These are phyloP conservation scores for Eimeria maxima DNA, from an alignment of 169 alveolate genomes.

Conservation along the genomic window DNA sequence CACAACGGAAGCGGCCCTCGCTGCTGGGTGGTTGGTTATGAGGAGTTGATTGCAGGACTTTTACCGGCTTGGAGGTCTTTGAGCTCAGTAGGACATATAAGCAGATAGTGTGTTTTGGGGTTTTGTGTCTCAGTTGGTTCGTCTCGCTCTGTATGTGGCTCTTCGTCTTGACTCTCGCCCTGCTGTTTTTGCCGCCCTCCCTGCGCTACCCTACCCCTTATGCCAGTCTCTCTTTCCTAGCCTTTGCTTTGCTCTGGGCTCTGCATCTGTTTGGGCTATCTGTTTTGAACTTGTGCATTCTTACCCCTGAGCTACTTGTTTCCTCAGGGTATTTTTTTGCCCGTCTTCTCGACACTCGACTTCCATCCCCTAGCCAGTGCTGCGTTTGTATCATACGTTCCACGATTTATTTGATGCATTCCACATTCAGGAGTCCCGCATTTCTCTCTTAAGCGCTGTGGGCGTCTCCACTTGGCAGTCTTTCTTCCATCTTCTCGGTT, in stretches of 20 bases:
- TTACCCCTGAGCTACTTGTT: neutral
- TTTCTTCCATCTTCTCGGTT: conserved; percentile 27
- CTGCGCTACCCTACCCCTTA: too few relatives aligned
- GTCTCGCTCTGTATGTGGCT: neutral
- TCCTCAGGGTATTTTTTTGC: neutral
- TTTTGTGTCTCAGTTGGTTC: neutral
- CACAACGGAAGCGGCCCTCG: conserved; percentile 52
- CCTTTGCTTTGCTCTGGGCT: neutral
- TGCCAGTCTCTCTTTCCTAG: neutral
- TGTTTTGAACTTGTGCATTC: neutral
- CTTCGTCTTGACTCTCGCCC: neutral
- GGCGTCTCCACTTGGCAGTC: conserved; percentile 1
- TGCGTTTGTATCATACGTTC: neutral
- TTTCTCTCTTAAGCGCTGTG: neutral
- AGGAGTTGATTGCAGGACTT: conserved; percentile 14
- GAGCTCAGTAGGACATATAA: neutral
- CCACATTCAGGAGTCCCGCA: neutral
- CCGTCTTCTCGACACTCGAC: neutral
- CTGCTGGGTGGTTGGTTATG: conserved; percentile 75
- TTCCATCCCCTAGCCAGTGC: neutral
- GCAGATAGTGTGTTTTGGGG: neutral
- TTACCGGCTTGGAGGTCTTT: conserved; percentile 61
- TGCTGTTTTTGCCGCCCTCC: neutral
- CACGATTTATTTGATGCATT: too few relatives aligned
- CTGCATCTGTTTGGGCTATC: neutral